Percentiles rank a stretch among this genome's conserved stretches.
Conservation (phyloP, 345 rosid genomes). For the Pistacia integerrima region DNA sequence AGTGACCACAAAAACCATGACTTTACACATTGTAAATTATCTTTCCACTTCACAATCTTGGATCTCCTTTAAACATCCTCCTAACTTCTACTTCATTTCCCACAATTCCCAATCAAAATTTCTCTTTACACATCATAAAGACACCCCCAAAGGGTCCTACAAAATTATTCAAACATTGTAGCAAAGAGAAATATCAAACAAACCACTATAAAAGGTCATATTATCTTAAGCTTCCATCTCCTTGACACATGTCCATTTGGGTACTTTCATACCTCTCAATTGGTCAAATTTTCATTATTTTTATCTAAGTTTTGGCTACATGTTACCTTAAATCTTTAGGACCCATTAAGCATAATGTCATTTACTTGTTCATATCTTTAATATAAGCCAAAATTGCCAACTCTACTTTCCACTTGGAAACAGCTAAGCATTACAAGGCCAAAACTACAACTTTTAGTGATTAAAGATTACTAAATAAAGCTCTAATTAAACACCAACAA, state of each 20-base stretch:
- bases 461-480: slow-evolving; percentile 5
- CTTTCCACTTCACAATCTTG: background rate
- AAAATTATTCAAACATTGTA: background rate
- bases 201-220: background rate
- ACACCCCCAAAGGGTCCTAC: background rate
- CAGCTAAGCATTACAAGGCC: slow-evolving; percentile 22
- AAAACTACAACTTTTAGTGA: background rate
- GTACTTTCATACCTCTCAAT: background rate
- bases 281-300: background rate
- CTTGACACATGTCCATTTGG: background rate
- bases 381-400: slow-evolving; percentile 16
- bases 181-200: background rate
- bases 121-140: slow-evolving; percentile 9
- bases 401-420: slow-evolving; percentile 18
- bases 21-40: background rate
- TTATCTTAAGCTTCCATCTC: background rate
- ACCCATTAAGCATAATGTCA: background rate
- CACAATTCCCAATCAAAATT: background rate
- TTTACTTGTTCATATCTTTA: background rate
- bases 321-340: background rate
- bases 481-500: slow-evolving; percentile 6
- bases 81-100: background rate
- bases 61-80: background rate
- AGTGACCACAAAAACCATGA: background rate
- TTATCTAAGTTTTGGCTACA: background rate